phyloP scores from a whole-genome alignment of 495 filamentous ascomycete genomes.

The Melanomma pulvis-pyrius region DNA sequence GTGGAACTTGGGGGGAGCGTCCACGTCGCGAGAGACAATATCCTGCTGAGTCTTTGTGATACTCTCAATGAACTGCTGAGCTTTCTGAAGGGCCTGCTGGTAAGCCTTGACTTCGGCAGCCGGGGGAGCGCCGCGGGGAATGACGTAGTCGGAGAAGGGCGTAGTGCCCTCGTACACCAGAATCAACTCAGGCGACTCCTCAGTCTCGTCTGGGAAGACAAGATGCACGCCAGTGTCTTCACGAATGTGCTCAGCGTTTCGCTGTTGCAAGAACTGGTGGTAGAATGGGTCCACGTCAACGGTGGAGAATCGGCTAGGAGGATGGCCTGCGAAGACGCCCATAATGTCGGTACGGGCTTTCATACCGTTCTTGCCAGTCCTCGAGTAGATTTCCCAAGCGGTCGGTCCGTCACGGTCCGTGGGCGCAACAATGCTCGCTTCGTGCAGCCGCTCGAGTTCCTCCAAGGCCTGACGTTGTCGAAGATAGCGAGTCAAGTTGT shows the following conservation, averaged over 20 bases:
- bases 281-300: constrained; percentile 83
- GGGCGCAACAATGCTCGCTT: constrained; percentile 80
- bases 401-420: constrained; percentile 62
- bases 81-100: constrained; percentile 70
- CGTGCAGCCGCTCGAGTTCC: constrained; percentile 72
- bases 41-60: constrained; percentile 73
- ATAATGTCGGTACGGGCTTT: constrained; percentile 80
- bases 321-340: constrained; percentile 75
- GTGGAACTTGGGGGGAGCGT: constrained; percentile 76
- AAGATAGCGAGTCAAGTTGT: constrained; percentile 81
- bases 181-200: constrained; percentile 66
- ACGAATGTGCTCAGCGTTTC: constrained; percentile 63
- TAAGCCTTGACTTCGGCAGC: constrained; percentile 65
- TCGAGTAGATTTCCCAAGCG: constrained; percentile 82
- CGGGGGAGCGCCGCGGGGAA: constrained; percentile 66
- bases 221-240: constrained; percentile 78
- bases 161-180: constrained; percentile 80
- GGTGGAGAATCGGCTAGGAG: constrained; percentile 71
- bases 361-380: constrained; percentile 80
- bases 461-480: constrained; percentile 74
- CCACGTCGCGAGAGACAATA: constrained; percentile 64
- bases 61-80: constrained; percentile 67
- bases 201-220: constrained; percentile 66
- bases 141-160: constrained; percentile 61
- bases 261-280: constrained; percentile 72